Evolutionary conservation across 208 protist species (phyloP).

Genomic region (Trypanosomatidae sp.): DNA sequence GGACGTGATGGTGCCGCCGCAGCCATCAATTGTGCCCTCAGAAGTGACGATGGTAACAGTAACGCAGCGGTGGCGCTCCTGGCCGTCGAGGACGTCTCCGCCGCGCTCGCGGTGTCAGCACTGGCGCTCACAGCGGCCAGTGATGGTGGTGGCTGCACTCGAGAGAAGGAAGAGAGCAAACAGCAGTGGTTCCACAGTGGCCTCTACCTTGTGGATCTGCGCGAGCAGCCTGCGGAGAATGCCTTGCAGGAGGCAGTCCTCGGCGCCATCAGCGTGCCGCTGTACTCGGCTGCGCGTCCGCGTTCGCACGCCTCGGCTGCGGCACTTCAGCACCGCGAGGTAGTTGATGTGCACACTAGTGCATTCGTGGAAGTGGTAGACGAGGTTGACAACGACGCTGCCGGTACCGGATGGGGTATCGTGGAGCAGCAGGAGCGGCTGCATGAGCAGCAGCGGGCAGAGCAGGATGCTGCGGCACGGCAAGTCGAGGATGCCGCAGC

Average conservation of each 20-base stretch:
- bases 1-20: background rate
- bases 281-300: slow-evolving; percentile 1
- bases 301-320: background rate
- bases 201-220: slow-evolving; percentile 62
- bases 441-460: slow-evolving; percentile 25
- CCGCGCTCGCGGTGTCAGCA: slow-evolving; percentile 6
- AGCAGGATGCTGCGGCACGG: slow-evolving; percentile 23
- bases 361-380: background rate
- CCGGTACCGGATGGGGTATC: slow-evolving; percentile 21
- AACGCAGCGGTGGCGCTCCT: slow-evolving; percentile 8
- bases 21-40: background rate
- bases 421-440: slow-evolving; percentile 26
- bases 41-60: background rate
- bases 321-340: background rate
- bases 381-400: background rate
- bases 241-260: slow-evolving; percentile 31
- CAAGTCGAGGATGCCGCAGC: slow-evolving; percentile 42
- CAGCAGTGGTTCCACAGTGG: slow-evolving; percentile 36
- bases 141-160: background rate
- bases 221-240: slow-evolving; percentile 3
- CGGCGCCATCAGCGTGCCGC: slow-evolving; percentile 49
- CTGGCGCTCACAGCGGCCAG: background rate
- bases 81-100: slow-evolving; percentile 15
- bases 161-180: background rate
- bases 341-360: background rate